These are phyloP conservation scores for Emmonsiellopsis sp. DNA, from an alignment of 2,329 filamentous ascomycete species.

Conservation along the genomic window DNA sequence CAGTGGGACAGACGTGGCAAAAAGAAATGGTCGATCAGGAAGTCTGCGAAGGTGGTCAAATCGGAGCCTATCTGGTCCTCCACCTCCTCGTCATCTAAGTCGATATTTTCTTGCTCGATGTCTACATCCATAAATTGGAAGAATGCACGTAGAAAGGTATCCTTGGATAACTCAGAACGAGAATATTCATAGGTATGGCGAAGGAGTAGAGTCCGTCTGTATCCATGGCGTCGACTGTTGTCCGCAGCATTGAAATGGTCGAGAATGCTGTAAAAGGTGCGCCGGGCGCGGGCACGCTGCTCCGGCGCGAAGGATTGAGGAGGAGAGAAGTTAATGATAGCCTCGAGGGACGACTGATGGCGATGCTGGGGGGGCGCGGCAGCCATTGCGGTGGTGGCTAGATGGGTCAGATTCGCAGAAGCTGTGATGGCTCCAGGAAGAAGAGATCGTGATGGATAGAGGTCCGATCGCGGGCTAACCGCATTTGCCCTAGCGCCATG, in stretches of 20 bases:
- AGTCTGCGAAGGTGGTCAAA: constrained; percentile 8
- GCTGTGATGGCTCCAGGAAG: too few species aligned
- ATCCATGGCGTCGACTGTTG: neutral
- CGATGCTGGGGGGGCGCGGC: neutral
- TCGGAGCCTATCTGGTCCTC: neutral
- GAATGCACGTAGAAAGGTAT: constrained; percentile 4
- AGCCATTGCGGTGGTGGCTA: neutral
- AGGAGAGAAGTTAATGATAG: neutral
- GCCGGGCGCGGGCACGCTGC: too few species aligned
- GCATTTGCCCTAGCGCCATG: too few species aligned
- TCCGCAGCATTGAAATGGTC: neutral
- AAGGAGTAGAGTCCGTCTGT: constrained; percentile 9
- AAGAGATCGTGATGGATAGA: too few species aligned
- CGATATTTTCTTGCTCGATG: neutral
- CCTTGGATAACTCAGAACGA: constrained; percentile 8
- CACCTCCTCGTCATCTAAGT: constrained; percentile 3
- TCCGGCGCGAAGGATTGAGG: too few species aligned
- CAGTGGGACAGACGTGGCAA: constrained; percentile 5
- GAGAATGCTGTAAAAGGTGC: neutral
- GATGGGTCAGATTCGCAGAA: too few species aligned
- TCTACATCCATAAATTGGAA: constrained; percentile 4
- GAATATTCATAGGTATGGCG: constrained; percentile 13
- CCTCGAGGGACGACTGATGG: neutral
- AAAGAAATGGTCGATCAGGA: constrained; percentile 11
- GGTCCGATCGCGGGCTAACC: too few species aligned